phyloP scores from a whole-genome alignment of 2,329 filamentous ascomycete genomes.

The Pseudogymnoascus sp. region DNA sequence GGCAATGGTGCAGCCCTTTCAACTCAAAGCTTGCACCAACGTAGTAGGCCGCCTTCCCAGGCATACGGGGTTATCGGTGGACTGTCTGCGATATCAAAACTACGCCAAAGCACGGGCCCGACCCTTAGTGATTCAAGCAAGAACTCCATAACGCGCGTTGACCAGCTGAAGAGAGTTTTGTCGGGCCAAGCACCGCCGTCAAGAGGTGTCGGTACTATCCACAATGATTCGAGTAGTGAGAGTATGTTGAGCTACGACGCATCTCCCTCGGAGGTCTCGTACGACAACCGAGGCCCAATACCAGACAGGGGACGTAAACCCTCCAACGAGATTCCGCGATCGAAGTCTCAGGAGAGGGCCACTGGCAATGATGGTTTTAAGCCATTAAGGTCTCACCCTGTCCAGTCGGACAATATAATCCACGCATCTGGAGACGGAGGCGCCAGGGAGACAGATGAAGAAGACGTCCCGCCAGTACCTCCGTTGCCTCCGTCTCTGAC shows the following conservation, averaged over 20 bases:
- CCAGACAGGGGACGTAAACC: neutral
- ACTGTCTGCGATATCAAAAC: conserved; percentile 34
- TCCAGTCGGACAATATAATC: neutral
- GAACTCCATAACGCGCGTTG: conserved; percentile 51
- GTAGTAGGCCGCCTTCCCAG: conserved; percentile 23
- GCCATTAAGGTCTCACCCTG: neutral
- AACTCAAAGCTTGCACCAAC: conserved; percentile 24
- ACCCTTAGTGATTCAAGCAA: conserved; percentile 37
- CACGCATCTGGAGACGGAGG: neutral
- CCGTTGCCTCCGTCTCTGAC: neutral
- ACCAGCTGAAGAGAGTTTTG: conserved; percentile 56
- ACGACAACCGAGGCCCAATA: conserved; percentile 32
- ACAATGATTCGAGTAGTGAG: conserved; percentile 52
- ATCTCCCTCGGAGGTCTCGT: conserved; percentile 59
- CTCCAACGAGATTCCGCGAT: neutral
- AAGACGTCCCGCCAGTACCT: neutral
- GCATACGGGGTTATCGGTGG: conserved; percentile 27
- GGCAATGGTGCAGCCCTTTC: conserved; percentile 34
- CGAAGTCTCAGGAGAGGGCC: conserved; percentile 2
- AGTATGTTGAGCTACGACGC: conserved; percentile 67
- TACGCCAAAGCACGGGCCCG: conserved; percentile 43
- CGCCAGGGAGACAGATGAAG: neutral
- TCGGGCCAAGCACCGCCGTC: conserved; percentile 41
- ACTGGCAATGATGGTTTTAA: neutral
- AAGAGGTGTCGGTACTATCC: conserved; percentile 33